These are phyloP conservation scores for Trypanosoma grayi DNA, from an alignment of 208 protist species.

Conservation along the genomic window DNA sequence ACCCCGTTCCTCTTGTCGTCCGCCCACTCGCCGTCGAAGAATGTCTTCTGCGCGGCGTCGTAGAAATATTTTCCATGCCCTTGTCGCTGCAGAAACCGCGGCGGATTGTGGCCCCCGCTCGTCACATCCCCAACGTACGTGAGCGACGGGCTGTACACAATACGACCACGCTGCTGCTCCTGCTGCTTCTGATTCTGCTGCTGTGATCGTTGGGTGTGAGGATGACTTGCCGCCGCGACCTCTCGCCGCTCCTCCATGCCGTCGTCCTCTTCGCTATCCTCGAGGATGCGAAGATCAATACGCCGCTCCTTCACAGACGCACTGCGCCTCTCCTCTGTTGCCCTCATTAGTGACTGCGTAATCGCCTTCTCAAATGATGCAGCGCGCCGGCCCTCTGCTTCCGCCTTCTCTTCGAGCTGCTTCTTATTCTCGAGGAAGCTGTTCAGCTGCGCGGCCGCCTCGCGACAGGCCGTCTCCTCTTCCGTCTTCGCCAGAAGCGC, in stretches of 20 bases:
- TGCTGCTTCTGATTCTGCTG: conserved; percentile 3
- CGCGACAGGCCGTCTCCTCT: conserved; percentile 6
- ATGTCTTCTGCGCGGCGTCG: conserved; percentile 29
- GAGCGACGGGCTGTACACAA: conserved; percentile 30
- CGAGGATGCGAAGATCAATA: conserved; percentile 22
- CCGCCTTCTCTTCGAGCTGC: conserved; percentile 6
- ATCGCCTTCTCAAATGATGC: conserved; percentile 21
- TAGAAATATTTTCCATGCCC: conserved; percentile 37
- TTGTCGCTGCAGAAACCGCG: conserved; percentile 19
- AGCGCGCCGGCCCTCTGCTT: not conserved
- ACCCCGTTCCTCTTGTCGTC: conserved; percentile 43
- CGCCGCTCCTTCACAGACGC: not conserved
- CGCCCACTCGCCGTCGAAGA: conserved; percentile 54
- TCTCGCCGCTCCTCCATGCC: not conserved
- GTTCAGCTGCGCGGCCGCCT: conserved; percentile 8
- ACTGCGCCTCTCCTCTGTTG: not conserved
- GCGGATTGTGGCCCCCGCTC: conserved; percentile 14
- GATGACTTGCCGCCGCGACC: not conserved
- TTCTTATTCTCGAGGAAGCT: conserved; percentile 11
- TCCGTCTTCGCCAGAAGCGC: conserved; percentile 7
- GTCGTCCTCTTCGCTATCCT: conserved; percentile 12
- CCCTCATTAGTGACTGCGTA: conserved; percentile 13
- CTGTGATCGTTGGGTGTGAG: not conserved
- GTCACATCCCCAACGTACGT: conserved; percentile 25
- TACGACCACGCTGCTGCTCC: conserved; percentile 15